Evolutionary conservation across 805 yeast genomes (phyloP).

Genomic region (Blastobotrys attinorum): DNA sequence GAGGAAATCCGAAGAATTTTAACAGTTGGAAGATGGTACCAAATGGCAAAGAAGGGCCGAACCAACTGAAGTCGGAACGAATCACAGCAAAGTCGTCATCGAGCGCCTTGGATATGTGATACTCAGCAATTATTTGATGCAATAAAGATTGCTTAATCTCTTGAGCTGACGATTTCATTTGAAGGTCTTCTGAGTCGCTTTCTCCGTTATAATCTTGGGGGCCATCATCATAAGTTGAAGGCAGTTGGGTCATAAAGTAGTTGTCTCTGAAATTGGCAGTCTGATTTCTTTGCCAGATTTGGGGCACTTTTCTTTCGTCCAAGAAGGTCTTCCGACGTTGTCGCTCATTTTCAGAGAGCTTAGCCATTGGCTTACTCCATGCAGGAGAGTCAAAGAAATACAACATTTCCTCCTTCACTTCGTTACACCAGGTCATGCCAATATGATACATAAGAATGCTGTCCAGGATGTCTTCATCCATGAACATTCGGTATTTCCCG

Average conservation of each 20-base stretch:
- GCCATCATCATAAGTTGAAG: background rate
- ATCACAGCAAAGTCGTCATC: background rate
- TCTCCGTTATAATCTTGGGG: background rate
- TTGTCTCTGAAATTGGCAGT: background rate
- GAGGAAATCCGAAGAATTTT: background rate
- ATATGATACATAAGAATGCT: background rate
- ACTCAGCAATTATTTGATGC: slow-evolving; percentile 1
- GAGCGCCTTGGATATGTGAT: background rate
- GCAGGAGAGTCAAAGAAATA: background rate
- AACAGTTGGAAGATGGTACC: background rate
- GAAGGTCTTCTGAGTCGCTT: background rate
- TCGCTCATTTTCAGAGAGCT: background rate
- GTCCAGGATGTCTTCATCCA: slow-evolving; percentile 3
- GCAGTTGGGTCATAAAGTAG: background rate
- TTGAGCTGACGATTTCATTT: background rate
- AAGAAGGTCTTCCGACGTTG: background rate
- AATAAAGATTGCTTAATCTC: background rate
- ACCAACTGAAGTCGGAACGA: slow-evolving; percentile 3
- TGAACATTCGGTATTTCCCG: slow-evolving; percentile 1
- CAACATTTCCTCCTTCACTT: background rate
- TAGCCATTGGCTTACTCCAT: background rate
- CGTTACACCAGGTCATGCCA: background rate
- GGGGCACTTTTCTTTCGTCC: background rate
- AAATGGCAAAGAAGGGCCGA: slow-evolving; percentile 1
- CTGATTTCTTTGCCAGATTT: background rate